A percentile compares a stretch with the other conserved stretches of the same genome.
Conservation (phyloP, 768 basidiomycete genomes). For the Crucibulum laeve region DNA sequence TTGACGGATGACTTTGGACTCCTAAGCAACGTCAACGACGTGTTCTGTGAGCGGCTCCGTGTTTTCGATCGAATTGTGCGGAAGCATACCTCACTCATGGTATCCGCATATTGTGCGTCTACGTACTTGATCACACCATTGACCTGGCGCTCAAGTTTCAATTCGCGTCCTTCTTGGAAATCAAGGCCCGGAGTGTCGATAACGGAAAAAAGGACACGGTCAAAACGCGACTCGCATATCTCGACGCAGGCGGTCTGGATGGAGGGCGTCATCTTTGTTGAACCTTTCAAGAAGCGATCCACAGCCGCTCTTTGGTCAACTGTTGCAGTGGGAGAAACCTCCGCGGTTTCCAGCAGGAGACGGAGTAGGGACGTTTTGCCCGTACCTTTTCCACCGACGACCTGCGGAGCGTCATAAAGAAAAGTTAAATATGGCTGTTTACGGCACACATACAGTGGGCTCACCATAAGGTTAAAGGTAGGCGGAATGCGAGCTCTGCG, state of each 20-base stretch:
- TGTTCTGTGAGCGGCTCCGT: no score
- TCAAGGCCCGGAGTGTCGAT: conserved; percentile 87
- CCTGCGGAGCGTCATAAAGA: conserved; percentile 51
- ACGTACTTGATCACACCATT: conserved; percentile 71
- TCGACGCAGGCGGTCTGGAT: conserved; percentile 73
- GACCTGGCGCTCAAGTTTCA: conserved; percentile 78
- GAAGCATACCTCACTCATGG: conserved; percentile 72
- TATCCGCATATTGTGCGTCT: conserved; percentile 79
- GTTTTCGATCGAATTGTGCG: no score
- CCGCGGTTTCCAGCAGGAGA: conserved; percentile 79
- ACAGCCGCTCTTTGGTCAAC: conserved; percentile 65
- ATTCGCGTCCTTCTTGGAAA: conserved; percentile 65
- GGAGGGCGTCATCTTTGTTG: conserved; percentile 53
- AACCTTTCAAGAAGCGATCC: conserved; percentile 59
- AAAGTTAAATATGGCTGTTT: conserved; percentile 4
- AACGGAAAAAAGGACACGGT: conserved; percentile 73
- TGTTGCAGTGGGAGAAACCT: conserved; percentile 74
- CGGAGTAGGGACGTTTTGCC: conserved; percentile 84
- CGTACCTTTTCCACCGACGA: conserved; percentile 74
- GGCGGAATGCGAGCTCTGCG: conserved; percentile 63
- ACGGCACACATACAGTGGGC: conserved; percentile 9
- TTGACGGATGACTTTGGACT: conserved; percentile 84
- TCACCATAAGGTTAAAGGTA: conserved; percentile 85
- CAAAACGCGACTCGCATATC: conserved; percentile 80
- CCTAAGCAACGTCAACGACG: no score